phyloP scores from a whole-genome alignment of 306 rosid genomes.

The Macrotyloma uniflorum region DNA sequence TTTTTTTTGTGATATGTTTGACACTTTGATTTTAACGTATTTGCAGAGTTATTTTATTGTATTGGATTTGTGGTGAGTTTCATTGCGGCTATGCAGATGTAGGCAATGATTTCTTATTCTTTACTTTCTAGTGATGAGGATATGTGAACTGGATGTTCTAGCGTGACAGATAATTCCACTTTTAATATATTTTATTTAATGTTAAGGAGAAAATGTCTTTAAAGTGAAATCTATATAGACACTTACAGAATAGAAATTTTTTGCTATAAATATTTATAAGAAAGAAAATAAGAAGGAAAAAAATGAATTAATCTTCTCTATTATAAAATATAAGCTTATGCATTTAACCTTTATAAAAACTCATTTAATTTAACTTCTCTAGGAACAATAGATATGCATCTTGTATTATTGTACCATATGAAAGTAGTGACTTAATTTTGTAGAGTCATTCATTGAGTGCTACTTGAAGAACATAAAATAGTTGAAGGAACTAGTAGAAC shows the following conservation, averaged over 20 bases:
- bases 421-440: no score
- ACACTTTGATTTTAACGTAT: conserved; percentile 9
- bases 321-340: neutral
- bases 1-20: neutral
- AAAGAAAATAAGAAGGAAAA: neutral
- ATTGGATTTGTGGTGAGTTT: conserved; percentile 4
- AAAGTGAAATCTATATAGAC: neutral
- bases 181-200: conserved; percentile 13
- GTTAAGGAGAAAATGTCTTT: neutral
- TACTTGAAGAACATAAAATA: no score
- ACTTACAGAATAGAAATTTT: neutral
- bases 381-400: no score
- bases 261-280: neutral
- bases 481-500: no score
- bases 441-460: no score
- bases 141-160: neutral
- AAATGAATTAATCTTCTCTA: neutral
- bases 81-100: neutral
- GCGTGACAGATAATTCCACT: conserved; percentile 8
- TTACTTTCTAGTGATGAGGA: neutral
- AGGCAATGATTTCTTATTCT: neutral
- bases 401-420: no score
- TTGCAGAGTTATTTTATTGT: neutral
- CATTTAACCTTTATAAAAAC: neutral
- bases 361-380: neutral